Percentiles rank a stretch among this genome's conserved stretches.
Conservation (phyloP, 306 rosid genomes). For the Sophora flavescens region DNA sequence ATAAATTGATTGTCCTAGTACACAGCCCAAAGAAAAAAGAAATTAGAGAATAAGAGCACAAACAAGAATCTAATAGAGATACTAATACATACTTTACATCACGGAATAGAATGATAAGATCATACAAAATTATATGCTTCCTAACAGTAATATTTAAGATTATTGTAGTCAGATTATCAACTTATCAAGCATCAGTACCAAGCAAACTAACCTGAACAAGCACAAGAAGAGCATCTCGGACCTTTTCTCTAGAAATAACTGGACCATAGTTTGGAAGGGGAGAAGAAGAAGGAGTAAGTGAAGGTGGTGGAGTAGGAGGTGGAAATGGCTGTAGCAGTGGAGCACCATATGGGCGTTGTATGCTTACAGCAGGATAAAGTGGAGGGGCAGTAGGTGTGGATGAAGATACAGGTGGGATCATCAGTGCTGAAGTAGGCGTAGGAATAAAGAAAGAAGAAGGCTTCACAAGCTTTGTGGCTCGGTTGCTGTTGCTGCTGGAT, state of each 20-base stretch:
- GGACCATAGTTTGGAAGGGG: slow-evolving; percentile 54
- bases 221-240: slow-evolving; percentile 63
- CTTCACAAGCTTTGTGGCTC: slow-evolving; percentile 58
- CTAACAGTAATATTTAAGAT: slow-evolving; percentile 4
- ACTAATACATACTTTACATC: neutral
- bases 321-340: slow-evolving; percentile 67
- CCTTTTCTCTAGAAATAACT: slow-evolving; percentile 61
- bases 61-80: neutral
- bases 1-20: slow-evolving; percentile 70
- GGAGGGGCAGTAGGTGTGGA: slow-evolving; percentile 59
- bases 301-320: slow-evolving; percentile 65
- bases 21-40: slow-evolving; percentile 1
- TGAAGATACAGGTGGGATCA: slow-evolving; percentile 50
- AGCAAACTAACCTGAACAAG: slow-evolving; percentile 63
- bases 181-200: slow-evolving; percentile 30
- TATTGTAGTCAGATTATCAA: slow-evolving; percentile 18
- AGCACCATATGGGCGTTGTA: slow-evolving; percentile 65
- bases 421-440: slow-evolving; percentile 55
- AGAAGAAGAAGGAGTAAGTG: slow-evolving; percentile 56
- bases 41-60: slow-evolving; percentile 15
- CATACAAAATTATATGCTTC: slow-evolving; percentile 5
- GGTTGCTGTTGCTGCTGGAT: slow-evolving; percentile 49
- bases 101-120: slow-evolving; percentile 21
- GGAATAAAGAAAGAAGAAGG: slow-evolving; percentile 62
- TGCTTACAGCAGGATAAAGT: slow-evolving; percentile 51